A percentile compares a stretch with the other conserved stretches of the same genome.
Conservation (phyloP, 1,284 basidiomycete genomes). For the Gymnopus androsaceus region DNA sequence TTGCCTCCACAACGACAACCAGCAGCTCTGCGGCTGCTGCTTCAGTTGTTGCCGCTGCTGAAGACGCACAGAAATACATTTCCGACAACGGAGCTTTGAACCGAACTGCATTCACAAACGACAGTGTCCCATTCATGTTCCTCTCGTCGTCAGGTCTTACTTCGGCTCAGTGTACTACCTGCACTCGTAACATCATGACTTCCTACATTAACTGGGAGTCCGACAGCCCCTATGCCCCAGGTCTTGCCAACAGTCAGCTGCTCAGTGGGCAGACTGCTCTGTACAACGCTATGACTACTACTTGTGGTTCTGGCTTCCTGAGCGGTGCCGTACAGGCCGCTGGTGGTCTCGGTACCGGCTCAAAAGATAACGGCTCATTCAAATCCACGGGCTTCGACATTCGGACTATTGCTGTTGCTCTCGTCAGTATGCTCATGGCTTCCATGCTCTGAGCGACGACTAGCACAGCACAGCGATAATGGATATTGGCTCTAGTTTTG, state of each 20-base stretch:
- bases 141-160: constrained; percentile 52
- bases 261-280: constrained; percentile 67
- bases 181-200: constrained; percentile 75
- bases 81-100: constrained; percentile 54
- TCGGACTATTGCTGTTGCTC: constrained; percentile 29
- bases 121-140: constrained; percentile 82
- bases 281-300: constrained; percentile 58
- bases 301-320: constrained; percentile 68
- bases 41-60: constrained; percentile 22
- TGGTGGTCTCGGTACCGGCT: constrained; percentile 46
- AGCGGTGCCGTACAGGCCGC: constrained; percentile 66
- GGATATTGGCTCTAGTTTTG: not conserved
- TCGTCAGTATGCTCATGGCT: constrained; percentile 24
- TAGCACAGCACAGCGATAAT: not conserved
- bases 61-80: constrained; percentile 13
- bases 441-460: constrained; percentile 17
- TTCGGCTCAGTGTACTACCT: constrained; percentile 72
- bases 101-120: constrained; percentile 58
- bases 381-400: constrained; percentile 27
- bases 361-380: constrained; percentile 25
- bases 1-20: constrained; percentile 40
- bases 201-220: constrained; percentile 79
- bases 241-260: constrained; percentile 64
- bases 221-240: constrained; percentile 70
- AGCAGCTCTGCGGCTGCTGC: constrained; percentile 21